Evolutionary conservation across 441 rosid genomes (phyloP).

Genomic region (Omphalea diandra): DNA sequence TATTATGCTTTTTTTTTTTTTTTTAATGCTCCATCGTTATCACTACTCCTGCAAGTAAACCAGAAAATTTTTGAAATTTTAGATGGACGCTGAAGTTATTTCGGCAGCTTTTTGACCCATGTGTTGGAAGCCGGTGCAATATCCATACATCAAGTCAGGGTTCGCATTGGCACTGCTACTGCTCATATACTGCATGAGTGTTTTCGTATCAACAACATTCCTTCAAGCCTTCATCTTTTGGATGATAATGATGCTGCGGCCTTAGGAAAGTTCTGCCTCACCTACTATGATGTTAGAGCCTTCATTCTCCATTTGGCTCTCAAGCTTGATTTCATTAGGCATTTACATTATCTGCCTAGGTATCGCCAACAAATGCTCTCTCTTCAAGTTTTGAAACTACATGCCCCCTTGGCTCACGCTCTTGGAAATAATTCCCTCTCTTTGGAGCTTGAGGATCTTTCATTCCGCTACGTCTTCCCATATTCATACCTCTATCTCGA

Average conservation of each 20-base stretch:
- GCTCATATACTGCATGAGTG: slow-evolving; percentile 90
- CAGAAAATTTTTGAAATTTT: too few species aligned
- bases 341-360: slow-evolving; percentile 80
- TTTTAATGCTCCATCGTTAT: too few species aligned
- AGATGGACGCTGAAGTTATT: slow-evolving; percentile 99
- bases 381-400: slow-evolving; percentile 74
- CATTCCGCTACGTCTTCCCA: slow-evolving; percentile 81
- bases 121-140: slow-evolving; percentile 65
- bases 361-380: slow-evolving; percentile 70
- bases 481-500: slow-evolving; percentile 77
- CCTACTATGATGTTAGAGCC: slow-evolving; percentile 90
- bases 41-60: too few species aligned
- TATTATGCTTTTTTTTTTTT: too few species aligned
- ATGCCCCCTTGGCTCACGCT: slow-evolving; percentile 92
- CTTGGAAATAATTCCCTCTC: slow-evolving; percentile 67
- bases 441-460: slow-evolving; percentile 88
- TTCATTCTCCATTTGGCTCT: slow-evolving; percentile 69
- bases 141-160: slow-evolving; percentile 61
- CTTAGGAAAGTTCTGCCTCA: slow-evolving; percentile 78
- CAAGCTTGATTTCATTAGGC: slow-evolving; percentile 89
- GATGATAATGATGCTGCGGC: slow-evolving; percentile 84
- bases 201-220: slow-evolving; percentile 68
- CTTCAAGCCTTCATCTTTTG: slow-evolving; percentile 59
- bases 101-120: slow-evolving; percentile 82
- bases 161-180: slow-evolving; percentile 68